Percentiles rank a stretch among this genome's conserved stretches.
Conservation (phyloP, 2,329 filamentous ascomycete species). For the Aspergillus sp. region DNA sequence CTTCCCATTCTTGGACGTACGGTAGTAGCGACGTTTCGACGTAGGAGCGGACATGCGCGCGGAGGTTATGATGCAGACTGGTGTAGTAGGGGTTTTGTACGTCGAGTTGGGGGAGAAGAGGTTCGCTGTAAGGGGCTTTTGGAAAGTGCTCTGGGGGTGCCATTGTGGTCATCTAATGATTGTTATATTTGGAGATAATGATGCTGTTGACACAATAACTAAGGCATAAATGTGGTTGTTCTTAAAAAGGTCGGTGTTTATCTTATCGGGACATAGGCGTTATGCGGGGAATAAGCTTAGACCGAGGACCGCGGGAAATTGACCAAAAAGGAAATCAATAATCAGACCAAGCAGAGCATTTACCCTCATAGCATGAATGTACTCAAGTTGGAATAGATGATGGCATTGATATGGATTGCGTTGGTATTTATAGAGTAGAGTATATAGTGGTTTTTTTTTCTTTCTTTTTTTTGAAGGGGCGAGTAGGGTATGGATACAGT, state of each 20-base stretch:
- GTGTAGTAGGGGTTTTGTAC: slow-evolving; percentile 51
- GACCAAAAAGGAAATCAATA: not conserved
- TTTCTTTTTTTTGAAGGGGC: slow-evolving; percentile 3
- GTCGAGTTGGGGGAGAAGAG: slow-evolving; percentile 41
- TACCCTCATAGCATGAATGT: too few relatives aligned
- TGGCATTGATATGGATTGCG: too few relatives aligned
- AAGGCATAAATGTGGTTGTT: too few relatives aligned
- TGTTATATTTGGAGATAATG: too few relatives aligned
- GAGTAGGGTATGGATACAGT: too few relatives aligned
- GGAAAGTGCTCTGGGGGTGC: slow-evolving; percentile 6
- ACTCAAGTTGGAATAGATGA: too few relatives aligned
- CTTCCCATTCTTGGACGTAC: slow-evolving; percentile 57
- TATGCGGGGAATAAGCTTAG: slow-evolving; percentile 3
- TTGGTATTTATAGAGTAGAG: not conserved
- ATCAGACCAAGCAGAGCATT: not conserved
- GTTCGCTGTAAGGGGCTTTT: slow-evolving; percentile 33
- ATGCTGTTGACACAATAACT: too few relatives aligned
- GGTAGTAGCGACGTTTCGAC: slow-evolving; percentile 52
- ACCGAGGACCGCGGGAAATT: slow-evolving; percentile 3
- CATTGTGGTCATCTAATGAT: slow-evolving; percentile 4
- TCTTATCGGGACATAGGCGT: not conserved
- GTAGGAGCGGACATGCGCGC: slow-evolving; percentile 50
- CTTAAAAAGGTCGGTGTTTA: not conserved
- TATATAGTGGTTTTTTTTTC: not conserved
- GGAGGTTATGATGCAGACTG: slow-evolving; percentile 51